Conservation (phyloP, 352 stramenopile genomes). For the Phytopythium boreale region DNA sequence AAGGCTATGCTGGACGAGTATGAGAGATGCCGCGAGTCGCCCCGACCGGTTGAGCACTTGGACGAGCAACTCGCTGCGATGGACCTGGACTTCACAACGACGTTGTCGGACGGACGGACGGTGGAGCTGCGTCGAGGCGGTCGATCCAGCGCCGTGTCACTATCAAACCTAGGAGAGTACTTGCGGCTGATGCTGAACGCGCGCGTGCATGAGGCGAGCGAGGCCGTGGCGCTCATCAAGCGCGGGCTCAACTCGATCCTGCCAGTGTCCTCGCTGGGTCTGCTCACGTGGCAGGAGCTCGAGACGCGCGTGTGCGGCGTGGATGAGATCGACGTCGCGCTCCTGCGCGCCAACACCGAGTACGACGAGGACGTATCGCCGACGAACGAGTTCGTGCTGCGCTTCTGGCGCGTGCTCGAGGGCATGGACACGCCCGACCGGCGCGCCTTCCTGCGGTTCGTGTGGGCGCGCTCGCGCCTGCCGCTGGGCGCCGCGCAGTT, state of each 20-base stretch:
- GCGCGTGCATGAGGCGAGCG: conserved; percentile 34
- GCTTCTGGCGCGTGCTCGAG: conserved; percentile 76
- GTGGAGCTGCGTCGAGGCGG: conserved; percentile 44
- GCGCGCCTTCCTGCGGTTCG: conserved; percentile 75
- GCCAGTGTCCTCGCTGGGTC: conserved; percentile 45
- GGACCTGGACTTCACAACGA: conserved; percentile 77
- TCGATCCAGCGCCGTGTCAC: conserved; percentile 30
- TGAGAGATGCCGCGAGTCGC: neutral
- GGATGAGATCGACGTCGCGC: conserved; percentile 64
- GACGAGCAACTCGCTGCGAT: conserved; percentile 55
- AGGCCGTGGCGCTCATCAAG: conserved; percentile 69
- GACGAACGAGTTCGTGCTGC: conserved; percentile 64
- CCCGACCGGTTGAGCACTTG: conserved; percentile 13
- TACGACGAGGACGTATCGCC: conserved; percentile 76
- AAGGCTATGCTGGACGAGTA: conserved; percentile 24
- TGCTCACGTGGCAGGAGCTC: conserved; percentile 70
- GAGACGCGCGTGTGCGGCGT: conserved; percentile 72
- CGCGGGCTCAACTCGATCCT: conserved; percentile 76
- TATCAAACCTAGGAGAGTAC: conserved; percentile 51
- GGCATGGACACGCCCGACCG: conserved; percentile 62
- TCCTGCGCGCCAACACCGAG: conserved; percentile 76
- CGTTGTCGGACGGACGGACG: conserved; percentile 54
- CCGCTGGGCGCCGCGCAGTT: conserved; percentile 62
- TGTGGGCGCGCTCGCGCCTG: conserved; percentile 75
- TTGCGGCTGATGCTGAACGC: conserved; percentile 36